A percentile compares a stretch with the other conserved stretches of the same genome.
Conservation (phyloP, 106 monocot genomes). For the Dioscorea dumetorum region DNA sequence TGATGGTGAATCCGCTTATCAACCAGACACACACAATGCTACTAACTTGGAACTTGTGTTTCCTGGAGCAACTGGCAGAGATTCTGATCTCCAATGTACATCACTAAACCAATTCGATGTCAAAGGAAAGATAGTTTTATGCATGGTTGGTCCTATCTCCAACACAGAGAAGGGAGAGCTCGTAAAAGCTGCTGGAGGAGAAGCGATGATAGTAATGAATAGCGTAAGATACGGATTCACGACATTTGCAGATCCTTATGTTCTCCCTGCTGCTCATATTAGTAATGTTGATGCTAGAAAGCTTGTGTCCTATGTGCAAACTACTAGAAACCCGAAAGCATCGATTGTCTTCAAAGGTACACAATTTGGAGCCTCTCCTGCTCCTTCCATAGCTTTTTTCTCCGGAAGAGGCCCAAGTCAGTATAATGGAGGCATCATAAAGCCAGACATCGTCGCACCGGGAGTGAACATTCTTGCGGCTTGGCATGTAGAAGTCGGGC, state of each 20-base stretch:
- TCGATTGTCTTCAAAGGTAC: constrained; percentile 1
- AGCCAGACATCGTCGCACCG: constrained; percentile 5
- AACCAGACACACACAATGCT: neutral
- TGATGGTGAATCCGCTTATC: constrained; percentile 13
- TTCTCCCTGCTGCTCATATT: neutral
- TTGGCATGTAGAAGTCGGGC: neutral
- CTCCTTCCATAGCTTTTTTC: neutral
- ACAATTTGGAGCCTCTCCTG: too few relatives aligned
- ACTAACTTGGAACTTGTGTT: neutral
- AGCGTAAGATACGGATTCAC: neutral
- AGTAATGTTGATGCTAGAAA: neutral
- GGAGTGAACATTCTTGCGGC: constrained; percentile 3
- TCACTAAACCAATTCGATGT: neutral
- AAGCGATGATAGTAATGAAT: neutral
- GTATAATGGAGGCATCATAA: neutral
- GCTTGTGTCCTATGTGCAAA: neutral
- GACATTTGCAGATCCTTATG: neutral
- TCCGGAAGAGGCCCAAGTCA: neutral
- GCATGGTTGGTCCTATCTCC: too few relatives aligned
- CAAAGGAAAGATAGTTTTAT: constrained; percentile 8
- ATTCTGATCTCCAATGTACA: neutral
- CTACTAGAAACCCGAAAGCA: neutral
- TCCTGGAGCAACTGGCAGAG: neutral
- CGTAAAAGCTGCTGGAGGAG: constrained; percentile 3
- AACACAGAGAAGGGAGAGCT: neutral